Conservation (phyloP, 306 rosid genomes). For the Inga leiocalycina region DNA sequence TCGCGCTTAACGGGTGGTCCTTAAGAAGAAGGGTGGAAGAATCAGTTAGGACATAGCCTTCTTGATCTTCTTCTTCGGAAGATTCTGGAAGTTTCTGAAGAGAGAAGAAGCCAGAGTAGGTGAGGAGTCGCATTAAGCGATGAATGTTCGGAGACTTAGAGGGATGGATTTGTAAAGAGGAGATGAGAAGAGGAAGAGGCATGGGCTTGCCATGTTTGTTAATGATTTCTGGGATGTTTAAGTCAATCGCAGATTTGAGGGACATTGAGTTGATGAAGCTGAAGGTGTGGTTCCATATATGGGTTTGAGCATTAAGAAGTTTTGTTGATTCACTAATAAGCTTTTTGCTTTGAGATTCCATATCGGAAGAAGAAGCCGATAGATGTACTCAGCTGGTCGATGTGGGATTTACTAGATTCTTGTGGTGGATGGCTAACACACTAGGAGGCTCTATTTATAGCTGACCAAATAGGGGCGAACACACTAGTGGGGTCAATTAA, state of each 20-base stretch:
- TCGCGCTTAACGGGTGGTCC: neutral
- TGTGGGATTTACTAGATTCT: neutral
- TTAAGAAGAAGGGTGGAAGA: neutral
- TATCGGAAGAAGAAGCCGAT: neutral
- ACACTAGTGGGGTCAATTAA: neutral
- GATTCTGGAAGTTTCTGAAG: neutral
- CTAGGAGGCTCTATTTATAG: neutral
- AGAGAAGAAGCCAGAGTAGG: neutral
- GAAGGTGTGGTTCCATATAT: conserved; percentile 18
- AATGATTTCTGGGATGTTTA: conserved; percentile 33
- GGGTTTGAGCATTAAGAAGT: conserved; percentile 42
- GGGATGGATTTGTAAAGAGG: conserved; percentile 38
- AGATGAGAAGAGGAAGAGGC: conserved; percentile 43
- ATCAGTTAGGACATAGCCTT: neutral
- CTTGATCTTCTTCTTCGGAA: neutral
- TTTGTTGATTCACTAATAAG: neutral
- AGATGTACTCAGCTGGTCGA: neutral
- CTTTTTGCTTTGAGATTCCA: neutral
- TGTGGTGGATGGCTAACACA: neutral
- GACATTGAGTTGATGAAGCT: conserved; percentile 33
- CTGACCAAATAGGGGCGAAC: neutral
- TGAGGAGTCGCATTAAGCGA: conserved; percentile 31
- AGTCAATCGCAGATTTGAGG: conserved; percentile 31
- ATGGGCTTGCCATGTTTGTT: conserved; percentile 55
- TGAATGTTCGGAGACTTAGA: conserved; percentile 23